Conservation (phyloP, 2,329 filamentous ascomycete species). For the Phialophora tarda region DNA sequence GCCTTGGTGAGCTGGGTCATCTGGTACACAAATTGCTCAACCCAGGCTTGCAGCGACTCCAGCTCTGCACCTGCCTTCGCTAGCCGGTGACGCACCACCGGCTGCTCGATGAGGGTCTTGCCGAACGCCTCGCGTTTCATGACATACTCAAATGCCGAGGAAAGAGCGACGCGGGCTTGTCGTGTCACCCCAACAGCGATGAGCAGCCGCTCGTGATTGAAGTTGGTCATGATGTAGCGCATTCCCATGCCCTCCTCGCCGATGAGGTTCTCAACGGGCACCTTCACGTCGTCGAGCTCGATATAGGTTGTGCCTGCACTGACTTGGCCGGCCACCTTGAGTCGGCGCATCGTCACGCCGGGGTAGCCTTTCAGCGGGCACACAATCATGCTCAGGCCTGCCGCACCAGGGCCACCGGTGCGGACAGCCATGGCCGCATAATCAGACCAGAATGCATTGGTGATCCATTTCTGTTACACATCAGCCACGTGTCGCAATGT, state of each 20-base stretch:
- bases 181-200: constrained; percentile 70
- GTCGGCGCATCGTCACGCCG: constrained; percentile 70
- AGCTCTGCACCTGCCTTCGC: constrained; percentile 72
- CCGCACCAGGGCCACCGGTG: constrained; percentile 68
- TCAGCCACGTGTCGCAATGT: constrained; percentile 45
- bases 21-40: constrained; percentile 47
- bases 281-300: constrained; percentile 74
- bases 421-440: constrained; percentile 74
- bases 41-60: constrained; percentile 73
- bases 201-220: constrained; percentile 76
- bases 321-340: constrained; percentile 70
- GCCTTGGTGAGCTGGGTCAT: constrained; percentile 64
- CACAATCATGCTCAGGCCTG: constrained; percentile 69
- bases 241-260: constrained; percentile 73
- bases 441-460: constrained; percentile 73
- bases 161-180: constrained; percentile 65
- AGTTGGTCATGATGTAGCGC: constrained; percentile 77
- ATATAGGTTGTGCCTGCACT: constrained; percentile 75
- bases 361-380: constrained; percentile 71
- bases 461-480: constrained; percentile 82
- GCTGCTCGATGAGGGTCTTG: constrained; percentile 73
- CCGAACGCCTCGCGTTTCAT: constrained; percentile 71
- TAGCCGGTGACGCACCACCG: constrained; percentile 74
- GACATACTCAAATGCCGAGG: constrained; percentile 66
- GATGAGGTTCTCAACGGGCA: constrained; percentile 72